Evolutionary conservation across 768 basidiomycete genomes (phyloP).

Genomic region (Russula ochroleuca): DNA sequence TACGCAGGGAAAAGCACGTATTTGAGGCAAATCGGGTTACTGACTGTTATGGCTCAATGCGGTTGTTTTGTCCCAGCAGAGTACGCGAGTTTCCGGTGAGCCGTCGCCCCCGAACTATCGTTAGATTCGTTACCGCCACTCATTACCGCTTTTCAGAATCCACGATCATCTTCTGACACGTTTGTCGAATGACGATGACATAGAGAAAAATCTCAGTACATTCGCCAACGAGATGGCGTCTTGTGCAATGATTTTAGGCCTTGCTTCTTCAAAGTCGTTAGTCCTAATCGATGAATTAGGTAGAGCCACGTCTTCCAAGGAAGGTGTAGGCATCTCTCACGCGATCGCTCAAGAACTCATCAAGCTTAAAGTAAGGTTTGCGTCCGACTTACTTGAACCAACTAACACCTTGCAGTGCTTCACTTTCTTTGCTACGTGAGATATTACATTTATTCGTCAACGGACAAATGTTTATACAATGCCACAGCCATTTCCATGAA

Average conservation of each 20-base stretch:
- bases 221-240: slow-evolving; percentile 95
- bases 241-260: slow-evolving; percentile 84
- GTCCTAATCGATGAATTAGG: slow-evolving; percentile 92
- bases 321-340: slow-evolving; percentile 77
- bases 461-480: background rate
- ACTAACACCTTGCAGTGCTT: slow-evolving; percentile 50
- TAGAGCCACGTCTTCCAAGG: slow-evolving; percentile 81
- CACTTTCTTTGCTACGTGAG: slow-evolving; percentile 88
- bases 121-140: too few relatives aligned
- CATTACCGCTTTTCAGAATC: slow-evolving; percentile 42
- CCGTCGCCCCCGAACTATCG: background rate
- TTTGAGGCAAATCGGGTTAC: slow-evolving; percentile 77
- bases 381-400: slow-evolving; percentile 1
- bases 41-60: slow-evolving; percentile 83
- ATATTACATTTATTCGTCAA: background rate
- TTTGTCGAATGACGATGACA: slow-evolving; percentile 90
- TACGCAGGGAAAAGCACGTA: slow-evolving; percentile 85
- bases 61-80: slow-evolving; percentile 92
- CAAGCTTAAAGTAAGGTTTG: slow-evolving; percentile 52
- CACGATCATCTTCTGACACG: slow-evolving; percentile 83
- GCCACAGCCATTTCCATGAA: slow-evolving; percentile 70
- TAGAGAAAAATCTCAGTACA: slow-evolving; percentile 86
- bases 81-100: slow-evolving; percentile 82
- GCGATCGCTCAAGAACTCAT: slow-evolving; percentile 80
- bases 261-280: slow-evolving; percentile 66